Base-by-base conservation (phyloP, 75 land plant genomes). In the Picea glauca region DNA sequence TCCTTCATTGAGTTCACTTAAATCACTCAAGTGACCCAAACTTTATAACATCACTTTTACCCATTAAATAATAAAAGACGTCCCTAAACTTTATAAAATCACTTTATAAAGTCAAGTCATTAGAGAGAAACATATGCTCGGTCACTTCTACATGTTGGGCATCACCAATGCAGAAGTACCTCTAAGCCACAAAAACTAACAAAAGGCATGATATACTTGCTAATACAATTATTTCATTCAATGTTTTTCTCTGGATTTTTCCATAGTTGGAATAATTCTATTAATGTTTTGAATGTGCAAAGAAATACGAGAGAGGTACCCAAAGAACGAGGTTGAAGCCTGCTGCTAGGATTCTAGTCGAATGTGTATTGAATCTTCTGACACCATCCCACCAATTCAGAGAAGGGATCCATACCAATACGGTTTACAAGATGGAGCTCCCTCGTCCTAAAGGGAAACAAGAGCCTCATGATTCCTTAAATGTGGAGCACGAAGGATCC, bases 341-440 rank as follows among this genome's bases (percentile, higher is more conserved):
- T 1, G 79, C 87, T 5, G 89, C 92, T 2, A 87, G 93, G 67
- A 88, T 91, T 4, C 60, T 85, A 15, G 93, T 89, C 33, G 96
- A 93, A 78, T 20, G 80, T 93, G 1, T 95, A 95, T 80, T 80
- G 92, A 58, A 85, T 95, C 3, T 72, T 95, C 1, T 67, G 84
- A 67, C 98, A 95, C 72, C 78, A 80, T 18, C 67, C 80, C 11
- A 58, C 14, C 60, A 58, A 14, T 14, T 9, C 14, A 50, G 80
- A 26, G 57, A 79, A 74, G 15, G 79, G 46, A 83, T 62, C 63
- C 91, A 91, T 76, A 95, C 96, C 59, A 92, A 93, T 81, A 76
- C 93, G 83, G 80, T 95, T 40, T 95, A 95, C 90, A 90, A 86
- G 88, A 86, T 93, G 13, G 91, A 95, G 62, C 66, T 79, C 58